Evolutionary conservation across 2,329 filamentous ascomycete genomes (phyloP), one percentile per base, ranked within the genome.

Genomic region (Mollisia scopiformis): DNA sequence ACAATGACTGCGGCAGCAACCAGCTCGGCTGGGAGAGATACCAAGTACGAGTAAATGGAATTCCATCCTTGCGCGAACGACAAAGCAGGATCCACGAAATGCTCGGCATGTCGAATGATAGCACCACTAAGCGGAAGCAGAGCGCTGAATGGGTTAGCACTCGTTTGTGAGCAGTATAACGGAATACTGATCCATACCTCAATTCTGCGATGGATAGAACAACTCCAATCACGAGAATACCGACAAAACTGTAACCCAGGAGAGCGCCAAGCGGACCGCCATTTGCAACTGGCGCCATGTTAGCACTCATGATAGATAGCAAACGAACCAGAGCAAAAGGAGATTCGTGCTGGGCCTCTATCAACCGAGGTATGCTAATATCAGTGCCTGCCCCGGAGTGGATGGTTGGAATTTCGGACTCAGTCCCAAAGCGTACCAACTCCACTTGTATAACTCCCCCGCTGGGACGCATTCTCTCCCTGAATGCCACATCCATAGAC

Each of bases 1-100:
- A 89, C 86, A 27, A 89, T 75, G 2, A 88, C 84, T 49, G 83
- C 83, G 21, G 86, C 84, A 10, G 87, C 87, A 1, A 83, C 82
- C 61, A 89, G 85, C 71, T 90, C 87, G 55, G 84, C 62, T 2
- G 72, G 70, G 0, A 72, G 66, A 7, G 70, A 70, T 1, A 73
- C 63, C 8, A 69, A 66, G 30, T 66, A 68, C 16, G 61, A 63
- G 50, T 75, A 71, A n/a, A 71, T 62, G 6, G 70, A 69, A 14
- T 73, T 73, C 63, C 72, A 74, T 37, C 72, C 74, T 13, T 74
- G 64, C 8, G 72, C 70, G 31, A 75, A 75, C 1, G 71, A 71
- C 0, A 74, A 59, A n/a, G 71, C 70, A 6, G 75, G 75, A 57
- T 77, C 75, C 52, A 78, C 69, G 55, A 77, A 77, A 39, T 75